Conservation (phyloP, 306 rosid genomes). For the Cicer cuneatum region DNA sequence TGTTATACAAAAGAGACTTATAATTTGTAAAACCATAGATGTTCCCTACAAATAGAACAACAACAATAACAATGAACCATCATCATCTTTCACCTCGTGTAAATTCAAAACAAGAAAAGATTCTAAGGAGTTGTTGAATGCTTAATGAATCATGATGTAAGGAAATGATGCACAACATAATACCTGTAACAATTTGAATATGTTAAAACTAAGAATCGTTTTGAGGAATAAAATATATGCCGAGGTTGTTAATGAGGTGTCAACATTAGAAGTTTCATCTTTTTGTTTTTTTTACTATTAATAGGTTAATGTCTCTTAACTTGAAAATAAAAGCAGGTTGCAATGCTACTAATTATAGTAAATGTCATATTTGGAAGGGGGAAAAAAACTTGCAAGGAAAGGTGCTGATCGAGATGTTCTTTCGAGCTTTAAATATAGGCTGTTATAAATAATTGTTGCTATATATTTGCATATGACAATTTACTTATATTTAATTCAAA, state of each 20-base stretch:
- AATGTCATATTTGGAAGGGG: conserved; percentile 27
- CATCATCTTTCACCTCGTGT: conserved; percentile 4
- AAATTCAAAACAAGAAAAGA: conserved; percentile 27
- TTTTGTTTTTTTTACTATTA: conserved; percentile 45
- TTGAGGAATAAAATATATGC: conserved; percentile 36
- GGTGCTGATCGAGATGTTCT: conserved; percentile 28
- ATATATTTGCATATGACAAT: neutral
- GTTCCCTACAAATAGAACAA: conserved; percentile 41
- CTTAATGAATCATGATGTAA: neutral
- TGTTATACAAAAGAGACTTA: conserved; percentile 14
- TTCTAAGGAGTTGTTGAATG: conserved; percentile 21
- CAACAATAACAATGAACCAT: conserved; percentile 18
- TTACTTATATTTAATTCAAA: neutral
- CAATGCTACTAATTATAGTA: conserved; percentile 48
- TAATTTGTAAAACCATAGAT: conserved; percentile 24
- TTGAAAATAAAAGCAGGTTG: conserved; percentile 43
- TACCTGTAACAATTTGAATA: conserved; percentile 22
- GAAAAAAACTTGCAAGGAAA: neutral
- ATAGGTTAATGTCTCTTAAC: conserved; percentile 42
- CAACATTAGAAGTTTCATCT: conserved; percentile 37
- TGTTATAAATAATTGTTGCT: conserved; percentile 5
- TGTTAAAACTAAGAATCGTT: conserved; percentile 29
- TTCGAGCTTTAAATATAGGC: conserved; percentile 23
- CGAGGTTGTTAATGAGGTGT: conserved; percentile 49
- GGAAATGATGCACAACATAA: conserved; percentile 31